These are phyloP conservation scores for Salix viminalis DNA, from an alignment of 345 rosid genomes.

Conservation along the genomic window DNA sequence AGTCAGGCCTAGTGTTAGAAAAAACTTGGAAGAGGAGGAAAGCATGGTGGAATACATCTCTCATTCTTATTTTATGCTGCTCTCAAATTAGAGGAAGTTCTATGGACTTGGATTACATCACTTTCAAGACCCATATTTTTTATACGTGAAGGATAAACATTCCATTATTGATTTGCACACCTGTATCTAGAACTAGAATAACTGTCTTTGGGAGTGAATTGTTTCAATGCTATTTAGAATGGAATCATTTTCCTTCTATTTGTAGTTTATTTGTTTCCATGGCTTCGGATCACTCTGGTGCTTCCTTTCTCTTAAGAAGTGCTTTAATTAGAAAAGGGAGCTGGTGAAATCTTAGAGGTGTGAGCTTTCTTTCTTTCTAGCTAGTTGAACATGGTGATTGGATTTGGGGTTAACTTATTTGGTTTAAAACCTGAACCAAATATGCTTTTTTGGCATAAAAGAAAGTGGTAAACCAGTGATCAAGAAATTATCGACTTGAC, in stretches of 20 bases:
- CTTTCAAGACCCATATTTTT: no score
- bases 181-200: no score
- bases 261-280: neutral
- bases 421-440: neutral
- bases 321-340: neutral
- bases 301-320: neutral
- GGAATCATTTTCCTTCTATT: neutral
- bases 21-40: no score
- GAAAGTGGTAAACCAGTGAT: neutral
- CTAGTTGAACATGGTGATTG: neutral
- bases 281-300: neutral
- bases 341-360: neutral
- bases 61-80: no score
- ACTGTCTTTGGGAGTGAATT: no score
- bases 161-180: no score
- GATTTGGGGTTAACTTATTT: neutral
- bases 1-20: neutral
- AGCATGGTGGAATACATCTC: no score
- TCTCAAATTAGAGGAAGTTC: no score
- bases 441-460: neutral
- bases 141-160: no score
- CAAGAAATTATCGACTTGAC: neutral
- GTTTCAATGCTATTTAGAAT: neutral
- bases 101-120: no score
- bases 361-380: neutral